Evolutionary conservation across 306 rosid genomes (phyloP).

Genomic region (Medicago lupulina): DNA sequence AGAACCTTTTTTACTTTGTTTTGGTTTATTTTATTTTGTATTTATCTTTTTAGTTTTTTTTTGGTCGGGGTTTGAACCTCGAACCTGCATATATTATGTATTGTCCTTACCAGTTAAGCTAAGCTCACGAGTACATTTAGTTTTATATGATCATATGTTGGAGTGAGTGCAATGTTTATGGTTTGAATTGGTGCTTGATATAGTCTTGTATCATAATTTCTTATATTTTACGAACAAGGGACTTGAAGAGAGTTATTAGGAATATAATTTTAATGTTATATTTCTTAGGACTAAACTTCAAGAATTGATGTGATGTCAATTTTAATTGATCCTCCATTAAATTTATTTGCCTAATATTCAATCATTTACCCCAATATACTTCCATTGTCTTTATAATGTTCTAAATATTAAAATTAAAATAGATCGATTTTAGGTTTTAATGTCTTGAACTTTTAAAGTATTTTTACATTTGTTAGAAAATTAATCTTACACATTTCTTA

Average conservation of each 20-base stretch:
- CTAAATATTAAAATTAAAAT: neutral
- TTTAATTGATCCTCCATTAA: neutral
- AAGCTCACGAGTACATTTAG: no score
- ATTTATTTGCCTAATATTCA: conserved; percentile 11
- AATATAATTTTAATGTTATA: no score
- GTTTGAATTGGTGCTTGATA: neutral
- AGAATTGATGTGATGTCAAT: no score
- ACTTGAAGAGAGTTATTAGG: no score
- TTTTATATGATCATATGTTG: neutral
- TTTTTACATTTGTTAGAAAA: neutral
- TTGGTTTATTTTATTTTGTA: neutral
- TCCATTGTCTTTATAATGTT: conserved; percentile 1
- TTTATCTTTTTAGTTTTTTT: no score
- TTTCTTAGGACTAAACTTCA: no score
- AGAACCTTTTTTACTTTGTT: neutral
- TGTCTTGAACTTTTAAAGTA: neutral
- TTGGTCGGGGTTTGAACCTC: no score
- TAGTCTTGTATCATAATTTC: neutral
- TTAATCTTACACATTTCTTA: neutral
- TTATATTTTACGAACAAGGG: neutral
- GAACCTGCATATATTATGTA: no score
- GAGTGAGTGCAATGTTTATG: neutral
- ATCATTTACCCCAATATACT: neutral
- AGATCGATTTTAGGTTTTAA: neutral
- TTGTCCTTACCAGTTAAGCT: no score